These are phyloP conservation scores for Cryptosporidium felis DNA, from an alignment of 169 alveolate species.

Conservation along the genomic window DNA sequence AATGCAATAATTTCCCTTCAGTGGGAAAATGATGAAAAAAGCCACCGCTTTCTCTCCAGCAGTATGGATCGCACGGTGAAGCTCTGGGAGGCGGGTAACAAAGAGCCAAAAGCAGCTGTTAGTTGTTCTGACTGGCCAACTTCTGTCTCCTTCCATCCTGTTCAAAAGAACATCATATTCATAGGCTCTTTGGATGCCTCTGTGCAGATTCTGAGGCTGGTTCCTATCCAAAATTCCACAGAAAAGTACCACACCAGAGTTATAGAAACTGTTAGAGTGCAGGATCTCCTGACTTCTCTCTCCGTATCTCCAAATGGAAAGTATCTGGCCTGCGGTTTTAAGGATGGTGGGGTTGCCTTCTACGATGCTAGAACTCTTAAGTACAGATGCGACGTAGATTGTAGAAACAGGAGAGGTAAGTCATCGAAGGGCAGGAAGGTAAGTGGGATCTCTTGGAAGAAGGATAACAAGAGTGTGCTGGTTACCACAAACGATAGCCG, in stretches of 20 bases:
- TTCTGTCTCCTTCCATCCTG: constrained; percentile 58
- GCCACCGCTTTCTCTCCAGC: constrained; percentile 47
- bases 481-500: constrained; percentile 70
- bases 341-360: constrained; percentile 68
- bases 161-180: constrained; percentile 21
- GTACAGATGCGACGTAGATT: constrained; percentile 64
- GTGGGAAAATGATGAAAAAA: constrained; percentile 37
- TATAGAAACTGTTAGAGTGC: constrained; percentile 54
- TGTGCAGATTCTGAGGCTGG: constrained; percentile 36
- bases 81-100: constrained; percentile 53
- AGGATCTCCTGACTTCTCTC: constrained; percentile 32
- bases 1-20: constrained; percentile 62
- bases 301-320: constrained; percentile 68
- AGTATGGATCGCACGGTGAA: constrained; percentile 70
- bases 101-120: constrained; percentile 25
- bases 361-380: constrained; percentile 67
- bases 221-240: neutral
- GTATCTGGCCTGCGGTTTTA: constrained; percentile 67
- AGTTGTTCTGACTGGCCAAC: constrained; percentile 70
- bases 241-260: constrained; percentile 6
- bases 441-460: constrained; percentile 62
- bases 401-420: constrained; percentile 66
- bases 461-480: constrained; percentile 42
- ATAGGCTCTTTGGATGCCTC: constrained; percentile 67
- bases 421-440: constrained; percentile 67